A percentile compares a stretch with the other conserved stretches of the same genome.
Conservation (phyloP, 305 asterid genomes). For the Ilex paraguariensis region DNA sequence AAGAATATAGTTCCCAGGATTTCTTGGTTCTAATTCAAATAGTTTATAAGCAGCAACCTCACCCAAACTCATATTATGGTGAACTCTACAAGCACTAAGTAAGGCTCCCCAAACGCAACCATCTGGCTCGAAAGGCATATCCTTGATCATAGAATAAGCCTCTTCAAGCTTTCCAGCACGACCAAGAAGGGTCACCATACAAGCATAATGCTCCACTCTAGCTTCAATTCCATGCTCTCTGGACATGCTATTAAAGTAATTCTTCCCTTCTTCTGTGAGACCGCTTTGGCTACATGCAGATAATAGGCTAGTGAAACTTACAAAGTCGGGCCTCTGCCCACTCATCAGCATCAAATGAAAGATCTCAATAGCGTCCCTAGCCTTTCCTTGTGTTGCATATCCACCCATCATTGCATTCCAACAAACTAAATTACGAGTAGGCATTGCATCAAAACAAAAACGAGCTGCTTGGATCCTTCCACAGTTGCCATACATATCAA, state of each 20-base stretch:
- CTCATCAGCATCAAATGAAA: conserved; percentile 50
- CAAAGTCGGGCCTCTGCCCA: conserved; percentile 64
- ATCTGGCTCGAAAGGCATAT: conserved; percentile 79
- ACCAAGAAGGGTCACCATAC: conserved; percentile 80
- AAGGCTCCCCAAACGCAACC: conserved; percentile 96
- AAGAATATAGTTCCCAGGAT: conserved; percentile 77
- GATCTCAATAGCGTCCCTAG: conserved; percentile 52
- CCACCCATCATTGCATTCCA: conserved; percentile 90
- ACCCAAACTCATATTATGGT: conserved; percentile 55
- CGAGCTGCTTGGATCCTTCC: conserved; percentile 67
- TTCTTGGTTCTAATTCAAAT: conserved; percentile 70
- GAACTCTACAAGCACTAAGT: conserved; percentile 77
- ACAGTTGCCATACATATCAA: conserved; percentile 92
- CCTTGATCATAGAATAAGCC: conserved; percentile 58
- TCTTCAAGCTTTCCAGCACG: conserved; percentile 88
- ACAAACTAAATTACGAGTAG: conserved; percentile 61
- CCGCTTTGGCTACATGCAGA: conserved; percentile 88
- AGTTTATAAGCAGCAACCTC: conserved; percentile 74
- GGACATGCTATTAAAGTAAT: conserved; percentile 57
- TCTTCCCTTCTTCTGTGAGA: conserved; percentile 55
- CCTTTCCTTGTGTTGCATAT: conserved; percentile 83
- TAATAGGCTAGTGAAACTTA: conserved; percentile 76
- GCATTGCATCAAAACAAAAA: conserved; percentile 52
- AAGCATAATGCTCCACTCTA: conserved; percentile 81
- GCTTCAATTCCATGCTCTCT: conserved; percentile 57